A percentile compares a stretch with the other conserved stretches of the same genome.
Conservation (phyloP, 2,329 filamentous ascomycete genomes). For the Ceratocystis diversiconidia region DNA sequence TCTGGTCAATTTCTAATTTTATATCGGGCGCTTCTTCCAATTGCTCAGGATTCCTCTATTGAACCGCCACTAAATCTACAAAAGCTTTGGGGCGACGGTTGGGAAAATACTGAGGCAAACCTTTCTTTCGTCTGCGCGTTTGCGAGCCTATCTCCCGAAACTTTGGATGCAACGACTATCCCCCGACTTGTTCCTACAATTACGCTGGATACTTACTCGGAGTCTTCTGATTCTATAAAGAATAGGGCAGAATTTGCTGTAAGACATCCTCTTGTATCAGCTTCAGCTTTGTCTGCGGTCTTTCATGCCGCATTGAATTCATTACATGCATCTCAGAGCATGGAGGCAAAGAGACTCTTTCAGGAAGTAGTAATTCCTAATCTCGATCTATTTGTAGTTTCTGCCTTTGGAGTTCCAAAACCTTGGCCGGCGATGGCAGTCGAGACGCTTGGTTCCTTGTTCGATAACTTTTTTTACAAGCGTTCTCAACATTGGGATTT, state of each 20-base stretch:
- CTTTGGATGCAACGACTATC: constrained; percentile 73
- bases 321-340: constrained; percentile 44
- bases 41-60: constrained; percentile 47
- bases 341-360: constrained; percentile 50
- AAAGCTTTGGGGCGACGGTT: constrained; percentile 75
- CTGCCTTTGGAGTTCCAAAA: constrained; percentile 61
- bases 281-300: constrained; percentile 62
- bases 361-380: constrained; percentile 57
- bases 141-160: constrained; percentile 56
- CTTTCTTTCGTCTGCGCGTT: constrained; percentile 89
- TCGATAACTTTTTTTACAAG: constrained; percentile 72
- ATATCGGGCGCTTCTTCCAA: constrained; percentile 61
- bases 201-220: constrained; percentile 41
- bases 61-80: constrained; percentile 61
- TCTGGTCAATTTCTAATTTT: constrained; percentile 67
- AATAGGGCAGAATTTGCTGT: constrained; percentile 48
- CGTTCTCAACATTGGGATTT: constrained; percentile 68
- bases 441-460: constrained; percentile 61
- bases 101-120: constrained; percentile 76
- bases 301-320: constrained; percentile 51
- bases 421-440: constrained; percentile 63
- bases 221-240: constrained; percentile 35
- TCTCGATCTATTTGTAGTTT: constrained; percentile 64
- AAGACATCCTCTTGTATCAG: constrained; percentile 76
- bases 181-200: constrained; percentile 70